Percentiles rank a stretch among this genome's conserved stretches.
Conservation (phyloP, 306 rosid genomes). For the Rosa rugosa region DNA sequence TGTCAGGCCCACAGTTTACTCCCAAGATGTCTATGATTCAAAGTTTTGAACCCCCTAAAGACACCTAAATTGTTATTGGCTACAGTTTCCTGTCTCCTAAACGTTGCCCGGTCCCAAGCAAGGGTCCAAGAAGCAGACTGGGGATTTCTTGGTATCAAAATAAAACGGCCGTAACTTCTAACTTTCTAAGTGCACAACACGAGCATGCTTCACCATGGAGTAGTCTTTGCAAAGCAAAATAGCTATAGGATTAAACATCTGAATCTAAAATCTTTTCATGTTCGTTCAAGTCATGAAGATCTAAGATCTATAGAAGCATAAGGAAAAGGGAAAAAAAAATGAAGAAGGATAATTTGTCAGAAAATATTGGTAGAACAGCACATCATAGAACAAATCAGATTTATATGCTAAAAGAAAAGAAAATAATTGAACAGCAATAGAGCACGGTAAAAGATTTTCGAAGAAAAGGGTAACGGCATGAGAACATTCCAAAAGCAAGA, state of each 20-base stretch:
- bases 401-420: not conserved
- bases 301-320: not conserved
- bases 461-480: not conserved
- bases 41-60: no score
- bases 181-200: no score
- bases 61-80: no score
- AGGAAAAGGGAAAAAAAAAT: not conserved
- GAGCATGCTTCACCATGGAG: not conserved
- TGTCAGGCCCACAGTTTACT: no score
- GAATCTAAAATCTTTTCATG: not conserved
- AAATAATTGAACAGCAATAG: no score
- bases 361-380: not conserved
- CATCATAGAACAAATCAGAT: not conserved
- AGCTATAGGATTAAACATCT: not conserved
- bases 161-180: not conserved
- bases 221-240: not conserved
- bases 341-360: not conserved
- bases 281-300: not conserved
- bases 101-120: no score
- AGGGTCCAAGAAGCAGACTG: no score
- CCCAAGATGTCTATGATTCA: no score
- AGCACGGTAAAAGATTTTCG: no score
- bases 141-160: no score
- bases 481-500: not conserved
- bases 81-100: no score